phyloP scores from a whole-genome alignment of 495 filamentous ascomycete genomes.

The Extremus antarcticus region DNA sequence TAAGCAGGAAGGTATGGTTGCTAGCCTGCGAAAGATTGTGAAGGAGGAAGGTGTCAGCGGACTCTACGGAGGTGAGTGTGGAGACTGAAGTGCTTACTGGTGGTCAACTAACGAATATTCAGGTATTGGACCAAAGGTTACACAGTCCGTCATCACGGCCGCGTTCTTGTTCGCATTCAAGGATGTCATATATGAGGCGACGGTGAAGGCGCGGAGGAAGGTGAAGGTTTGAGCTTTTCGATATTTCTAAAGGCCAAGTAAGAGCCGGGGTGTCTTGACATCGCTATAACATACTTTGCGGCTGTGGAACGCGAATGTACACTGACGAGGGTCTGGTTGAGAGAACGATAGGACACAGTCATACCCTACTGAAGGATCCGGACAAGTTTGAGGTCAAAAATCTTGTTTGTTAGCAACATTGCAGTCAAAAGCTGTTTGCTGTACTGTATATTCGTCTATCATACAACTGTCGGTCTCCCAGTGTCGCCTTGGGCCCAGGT shows the following conservation, averaged over 20 bases:
- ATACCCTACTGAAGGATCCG: too few relatives aligned
- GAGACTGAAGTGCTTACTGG: background rate
- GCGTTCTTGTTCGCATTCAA: constrained; percentile 98
- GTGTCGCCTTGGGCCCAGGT: constrained; percentile 41
- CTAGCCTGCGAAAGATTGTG: constrained; percentile 65
- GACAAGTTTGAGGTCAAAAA: too few relatives aligned
- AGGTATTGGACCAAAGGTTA: constrained; percentile 92
- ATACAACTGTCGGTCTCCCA: background rate
- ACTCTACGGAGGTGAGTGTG: constrained; percentile 72
- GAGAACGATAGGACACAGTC: too few relatives aligned
- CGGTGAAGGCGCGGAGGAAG: constrained; percentile 43
- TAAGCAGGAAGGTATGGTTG: constrained; percentile 54
- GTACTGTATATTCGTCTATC: background rate
- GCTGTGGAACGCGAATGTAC: too few relatives aligned
- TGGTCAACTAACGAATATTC: background rate
- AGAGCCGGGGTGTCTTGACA: too few relatives aligned
- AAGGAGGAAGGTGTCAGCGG: constrained; percentile 80
- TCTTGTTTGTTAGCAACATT: background rate
- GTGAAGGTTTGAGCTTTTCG: too few relatives aligned
- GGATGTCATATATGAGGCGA: constrained; percentile 64
- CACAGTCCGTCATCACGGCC: constrained; percentile 90
- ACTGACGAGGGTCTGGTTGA: too few relatives aligned
- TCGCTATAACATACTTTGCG: too few relatives aligned
- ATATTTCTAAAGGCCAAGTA: too few relatives aligned
- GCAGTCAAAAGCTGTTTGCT: background rate